phyloP scores from a whole-genome alignment of 164 flowering plant genomes.

The Nelumbo lutea region DNA sequence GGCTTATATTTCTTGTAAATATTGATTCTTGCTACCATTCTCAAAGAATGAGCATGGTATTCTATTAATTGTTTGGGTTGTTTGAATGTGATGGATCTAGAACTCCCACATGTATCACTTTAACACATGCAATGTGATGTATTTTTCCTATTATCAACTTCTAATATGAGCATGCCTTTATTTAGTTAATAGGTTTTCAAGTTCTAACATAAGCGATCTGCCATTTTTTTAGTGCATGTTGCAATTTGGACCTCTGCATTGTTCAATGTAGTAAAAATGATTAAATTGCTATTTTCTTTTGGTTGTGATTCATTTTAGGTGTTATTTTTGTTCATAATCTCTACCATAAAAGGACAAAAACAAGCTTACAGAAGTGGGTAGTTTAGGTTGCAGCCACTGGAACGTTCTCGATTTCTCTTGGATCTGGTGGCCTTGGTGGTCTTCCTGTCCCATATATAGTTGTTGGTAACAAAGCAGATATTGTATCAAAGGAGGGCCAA shows the following conservation, averaged over 20 bases:
- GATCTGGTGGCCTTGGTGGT: slow-evolving; percentile 87
- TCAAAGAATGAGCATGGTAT: too few relatives aligned
- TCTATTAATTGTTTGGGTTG: too few relatives aligned
- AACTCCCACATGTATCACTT: neutral
- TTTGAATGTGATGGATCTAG: neutral
- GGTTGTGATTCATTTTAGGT: slow-evolving; percentile 41
- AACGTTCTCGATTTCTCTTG: slow-evolving; percentile 81
- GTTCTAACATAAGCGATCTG: neutral
- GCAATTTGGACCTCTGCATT: neutral
- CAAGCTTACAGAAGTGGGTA: slow-evolving; percentile 92
- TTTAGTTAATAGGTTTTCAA: too few relatives aligned
- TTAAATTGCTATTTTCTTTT: neutral
- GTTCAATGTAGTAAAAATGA: neutral
- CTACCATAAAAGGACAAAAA: slow-evolving; percentile 81
- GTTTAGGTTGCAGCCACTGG: slow-evolving; percentile 78
- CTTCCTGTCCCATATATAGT: slow-evolving; percentile 94
- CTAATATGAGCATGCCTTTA: neutral
- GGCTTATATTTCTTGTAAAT: too few relatives aligned
- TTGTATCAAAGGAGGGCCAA: slow-evolving; percentile 71
- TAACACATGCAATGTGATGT: neutral
- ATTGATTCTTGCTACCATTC: too few relatives aligned
- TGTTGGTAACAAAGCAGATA: slow-evolving; percentile 89
- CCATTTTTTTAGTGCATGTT: neutral
- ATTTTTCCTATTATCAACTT: neutral
- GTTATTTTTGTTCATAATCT: slow-evolving; percentile 93